Evolutionary conservation across 768 basidiomycete species (phyloP).

Genomic region (Leccinum variicolor): DNA sequence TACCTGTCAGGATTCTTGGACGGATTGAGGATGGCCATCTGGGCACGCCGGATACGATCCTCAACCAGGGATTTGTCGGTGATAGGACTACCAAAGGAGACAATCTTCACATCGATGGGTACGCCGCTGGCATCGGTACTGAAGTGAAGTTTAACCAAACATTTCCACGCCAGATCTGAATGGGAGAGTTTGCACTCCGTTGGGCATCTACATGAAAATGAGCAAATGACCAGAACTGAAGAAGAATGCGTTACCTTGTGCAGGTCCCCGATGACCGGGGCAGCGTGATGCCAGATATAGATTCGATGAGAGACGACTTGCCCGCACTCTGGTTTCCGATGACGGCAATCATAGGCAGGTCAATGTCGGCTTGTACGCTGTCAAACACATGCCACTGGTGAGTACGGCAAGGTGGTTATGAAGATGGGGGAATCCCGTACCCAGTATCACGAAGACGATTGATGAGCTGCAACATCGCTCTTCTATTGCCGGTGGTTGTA

Average conservation of each 20-base stretch:
- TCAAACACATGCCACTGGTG: not conserved
- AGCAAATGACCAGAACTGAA: not conserved
- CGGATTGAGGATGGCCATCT: slow-evolving; percentile 64
- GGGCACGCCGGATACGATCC: slow-evolving; percentile 63
- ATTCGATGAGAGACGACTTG: slow-evolving; percentile 75
- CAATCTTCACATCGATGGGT: slow-evolving; percentile 35
- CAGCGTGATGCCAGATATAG: slow-evolving; percentile 68
- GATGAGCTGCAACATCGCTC: slow-evolving; percentile 54
- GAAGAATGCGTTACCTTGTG: slow-evolving; percentile 48
- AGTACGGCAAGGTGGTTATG: not conserved
- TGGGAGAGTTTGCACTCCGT: slow-evolving; percentile 53
- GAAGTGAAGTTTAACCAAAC: slow-evolving; percentile 46
- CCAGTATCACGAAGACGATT: slow-evolving; percentile 62
- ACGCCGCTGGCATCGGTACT: slow-evolving; percentile 38
- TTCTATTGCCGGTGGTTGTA: slow-evolving; percentile 37
- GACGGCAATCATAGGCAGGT: slow-evolving; percentile 71
- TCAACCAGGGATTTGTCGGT: slow-evolving; percentile 53
- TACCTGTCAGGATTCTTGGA: slow-evolving; percentile 17
- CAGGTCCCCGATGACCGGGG: slow-evolving; percentile 75
- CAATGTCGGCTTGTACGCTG: slow-evolving; percentile 68
- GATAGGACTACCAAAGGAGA: slow-evolving; percentile 48
- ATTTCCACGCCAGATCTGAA: slow-evolving; percentile 44
- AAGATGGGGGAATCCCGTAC: slow-evolving; percentile 29
- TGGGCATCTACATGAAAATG: slow-evolving; percentile 42
- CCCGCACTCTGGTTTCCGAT: slow-evolving; percentile 73